These are phyloP conservation scores for Beta vulgaris DNA, from an alignment of 148 eudicot genomes.

Conservation along the genomic window DNA sequence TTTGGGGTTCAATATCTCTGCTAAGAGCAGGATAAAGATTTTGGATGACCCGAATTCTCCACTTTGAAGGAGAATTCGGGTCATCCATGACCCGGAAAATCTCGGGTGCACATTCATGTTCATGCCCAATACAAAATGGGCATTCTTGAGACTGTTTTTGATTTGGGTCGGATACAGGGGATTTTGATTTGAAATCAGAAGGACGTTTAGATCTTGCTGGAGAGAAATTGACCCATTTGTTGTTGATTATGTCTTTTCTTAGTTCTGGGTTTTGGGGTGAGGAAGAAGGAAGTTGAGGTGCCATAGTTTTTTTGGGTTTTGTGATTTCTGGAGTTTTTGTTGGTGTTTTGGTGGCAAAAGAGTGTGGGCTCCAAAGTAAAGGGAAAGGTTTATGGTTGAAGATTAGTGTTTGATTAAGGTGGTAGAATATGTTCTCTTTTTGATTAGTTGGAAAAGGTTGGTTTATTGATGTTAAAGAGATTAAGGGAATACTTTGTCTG, in stretches of 20 bases:
- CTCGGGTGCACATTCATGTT: constrained; percentile 91
- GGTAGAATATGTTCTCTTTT: neutral
- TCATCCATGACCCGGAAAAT: constrained; percentile 62
- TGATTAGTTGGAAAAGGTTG: neutral
- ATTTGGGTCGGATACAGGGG: constrained; percentile 43
- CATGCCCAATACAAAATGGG: constrained; percentile 86
- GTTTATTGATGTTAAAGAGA: no score
- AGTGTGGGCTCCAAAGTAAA: neutral
- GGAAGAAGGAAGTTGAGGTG: constrained; percentile 17
- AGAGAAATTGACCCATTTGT: constrained; percentile 75
- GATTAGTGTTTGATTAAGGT: neutral
- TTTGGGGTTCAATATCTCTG: constrained; percentile 40
- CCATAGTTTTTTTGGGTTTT: neutral
- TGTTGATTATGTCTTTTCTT: constrained; percentile 62
- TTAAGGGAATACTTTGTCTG: no score
- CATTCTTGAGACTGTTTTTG: constrained; percentile 40
- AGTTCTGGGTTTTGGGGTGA: constrained; percentile 54
- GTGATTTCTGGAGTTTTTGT: neutral
- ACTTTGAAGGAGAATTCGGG: constrained; percentile 39
- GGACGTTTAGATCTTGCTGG: constrained; percentile 91
- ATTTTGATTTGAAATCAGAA: constrained; percentile 83
- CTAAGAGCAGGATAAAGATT: constrained; percentile 87
- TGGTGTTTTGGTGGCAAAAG: neutral
- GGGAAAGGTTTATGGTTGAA: neutral
- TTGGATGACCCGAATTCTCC: constrained; percentile 76